Evolutionary conservation across 169 alveolate species (phyloP).

Genomic region (Cryptosporidium andersoni): DNA sequence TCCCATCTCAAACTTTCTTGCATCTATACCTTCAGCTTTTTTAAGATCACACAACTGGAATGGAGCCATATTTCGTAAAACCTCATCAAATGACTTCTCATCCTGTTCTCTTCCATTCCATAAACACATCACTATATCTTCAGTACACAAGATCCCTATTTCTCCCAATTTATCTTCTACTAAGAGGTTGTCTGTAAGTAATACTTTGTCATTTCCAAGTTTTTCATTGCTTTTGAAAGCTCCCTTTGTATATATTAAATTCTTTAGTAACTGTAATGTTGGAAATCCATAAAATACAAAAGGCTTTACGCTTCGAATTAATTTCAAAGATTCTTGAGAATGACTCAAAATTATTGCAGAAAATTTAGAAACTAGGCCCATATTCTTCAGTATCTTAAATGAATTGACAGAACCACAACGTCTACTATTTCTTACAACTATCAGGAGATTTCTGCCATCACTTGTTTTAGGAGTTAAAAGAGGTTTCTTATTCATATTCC

Average conservation of each 20-base stretch:
- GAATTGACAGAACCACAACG: slow-evolving; percentile 58
- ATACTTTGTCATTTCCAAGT: neutral
- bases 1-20: slow-evolving; percentile 71
- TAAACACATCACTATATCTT: slow-evolving; percentile 74
- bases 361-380: slow-evolving; percentile 21
- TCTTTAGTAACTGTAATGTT: slow-evolving; percentile 13
- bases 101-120: slow-evolving; percentile 65
- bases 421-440: slow-evolving; percentile 58
- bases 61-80: slow-evolving; percentile 41
- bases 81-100: slow-evolving; percentile 16
- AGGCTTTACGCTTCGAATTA: slow-evolving; percentile 36
- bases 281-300: slow-evolving; percentile 69
- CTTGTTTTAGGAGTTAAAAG: slow-evolving; percentile 53
- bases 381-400: slow-evolving; percentile 9
- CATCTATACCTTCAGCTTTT: slow-evolving; percentile 72
- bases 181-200: slow-evolving; percentile 77
- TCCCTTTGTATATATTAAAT: slow-evolving; percentile 35
- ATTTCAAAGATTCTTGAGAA: slow-evolving; percentile 24
- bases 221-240: slow-evolving; percentile 9
- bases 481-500: slow-evolving; percentile 47
- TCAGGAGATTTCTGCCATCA: slow-evolving; percentile 33
- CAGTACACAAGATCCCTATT: slow-evolving; percentile 78
- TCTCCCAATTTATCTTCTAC: slow-evolving; percentile 79
- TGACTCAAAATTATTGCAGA: slow-evolving; percentile 51
- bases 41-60: slow-evolving; percentile 70